phyloP scores from a whole-genome alignment of 2,329 filamentous ascomycete species.

The Fusarium tjaetaba region DNA sequence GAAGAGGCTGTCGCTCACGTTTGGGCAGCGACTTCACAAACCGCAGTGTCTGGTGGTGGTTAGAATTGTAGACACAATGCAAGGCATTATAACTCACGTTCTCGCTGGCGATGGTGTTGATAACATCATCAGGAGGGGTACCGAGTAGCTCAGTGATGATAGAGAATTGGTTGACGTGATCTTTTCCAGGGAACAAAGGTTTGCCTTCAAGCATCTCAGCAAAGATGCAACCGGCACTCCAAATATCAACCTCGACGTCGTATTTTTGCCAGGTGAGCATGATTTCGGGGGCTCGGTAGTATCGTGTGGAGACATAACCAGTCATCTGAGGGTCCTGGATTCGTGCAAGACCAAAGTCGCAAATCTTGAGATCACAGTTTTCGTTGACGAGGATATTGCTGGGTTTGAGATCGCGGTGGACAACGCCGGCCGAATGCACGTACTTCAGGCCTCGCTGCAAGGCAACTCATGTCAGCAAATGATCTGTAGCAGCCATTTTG shows the following conservation, averaged over 20 bases:
- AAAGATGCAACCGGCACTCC: slow-evolving; percentile 99
- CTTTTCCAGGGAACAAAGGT: slow-evolving; percentile 97
- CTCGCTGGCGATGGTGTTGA: slow-evolving; percentile 97
- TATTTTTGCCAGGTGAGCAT: slow-evolving; percentile 99
- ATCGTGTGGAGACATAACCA: slow-evolving; percentile 97
- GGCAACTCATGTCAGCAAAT: slow-evolving; percentile 17
- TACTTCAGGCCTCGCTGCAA: slow-evolving; percentile 94
- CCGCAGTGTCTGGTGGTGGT: slow-evolving; percentile 76
- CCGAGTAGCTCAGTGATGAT: slow-evolving; percentile 98
- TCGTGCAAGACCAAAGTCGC: slow-evolving; percentile 95
- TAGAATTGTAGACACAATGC: slow-evolving; percentile 3
- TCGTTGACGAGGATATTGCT: slow-evolving; percentile 99
- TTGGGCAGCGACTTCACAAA: slow-evolving; percentile 98
- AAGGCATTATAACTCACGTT: slow-evolving; percentile 72
- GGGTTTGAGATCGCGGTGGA: slow-evolving; percentile 96
- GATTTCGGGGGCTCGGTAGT: slow-evolving; percentile 98
- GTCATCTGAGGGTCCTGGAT: slow-evolving; percentile 99
- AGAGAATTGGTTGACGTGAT: slow-evolving; percentile 99
- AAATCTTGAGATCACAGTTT: slow-evolving; percentile 99
- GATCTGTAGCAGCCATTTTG: neutral
- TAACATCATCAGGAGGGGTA: slow-evolving; percentile 97
- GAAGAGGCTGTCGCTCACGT: slow-evolving; percentile 87
- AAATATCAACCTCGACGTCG: slow-evolving; percentile 98
- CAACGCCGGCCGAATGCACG: slow-evolving; percentile 96
- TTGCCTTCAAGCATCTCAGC: slow-evolving; percentile 99